These are phyloP conservation scores for Brachypodium distachyon DNA, from an alignment of 202 grass and related monocot genomes.

Conservation along the genomic window DNA sequence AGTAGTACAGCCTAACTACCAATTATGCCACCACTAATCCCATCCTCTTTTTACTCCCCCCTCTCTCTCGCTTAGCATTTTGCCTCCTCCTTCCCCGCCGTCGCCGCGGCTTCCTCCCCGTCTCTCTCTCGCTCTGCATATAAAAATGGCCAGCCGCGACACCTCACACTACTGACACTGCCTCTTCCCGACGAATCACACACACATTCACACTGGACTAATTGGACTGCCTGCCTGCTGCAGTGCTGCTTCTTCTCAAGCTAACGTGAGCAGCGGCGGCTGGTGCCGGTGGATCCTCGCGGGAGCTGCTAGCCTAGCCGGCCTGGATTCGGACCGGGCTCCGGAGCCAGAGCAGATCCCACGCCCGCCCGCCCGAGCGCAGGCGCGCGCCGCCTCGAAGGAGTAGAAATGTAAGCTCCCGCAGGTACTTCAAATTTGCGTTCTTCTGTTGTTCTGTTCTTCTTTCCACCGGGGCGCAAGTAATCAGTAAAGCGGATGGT, in stretches of 20 bases:
- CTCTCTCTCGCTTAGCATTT: neutral
- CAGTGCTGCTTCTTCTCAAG: neutral
- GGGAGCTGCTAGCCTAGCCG: neutral
- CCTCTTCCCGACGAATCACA: neutral
- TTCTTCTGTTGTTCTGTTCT: neutral
- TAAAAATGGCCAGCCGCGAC: neutral
- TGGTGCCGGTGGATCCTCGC: neutral
- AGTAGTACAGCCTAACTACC: neutral
- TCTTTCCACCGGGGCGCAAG: neutral
- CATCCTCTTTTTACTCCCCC: neutral
- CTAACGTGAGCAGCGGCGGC: neutral
- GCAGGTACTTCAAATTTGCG: conserved; percentile 1
- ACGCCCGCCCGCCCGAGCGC: neutral
- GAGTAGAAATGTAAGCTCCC: conserved; percentile 12
- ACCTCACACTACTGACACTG: neutral
- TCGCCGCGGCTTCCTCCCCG: conserved; percentile 4
- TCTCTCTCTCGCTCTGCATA: neutral
- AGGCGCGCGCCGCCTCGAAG: neutral
- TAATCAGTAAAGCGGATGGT: neutral
- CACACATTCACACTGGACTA: neutral
- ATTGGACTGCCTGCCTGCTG: neutral
- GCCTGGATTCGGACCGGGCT: neutral
- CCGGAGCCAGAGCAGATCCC: neutral
- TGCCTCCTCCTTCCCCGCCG: conserved; percentile 1
- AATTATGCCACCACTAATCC: neutral